Percentiles rank a stretch among this genome's conserved stretches.
Evolutionary conservation across 2,329 filamentous ascomycete species (phyloP).

Genomic region (Pseudogymnoascus sp.): DNA sequence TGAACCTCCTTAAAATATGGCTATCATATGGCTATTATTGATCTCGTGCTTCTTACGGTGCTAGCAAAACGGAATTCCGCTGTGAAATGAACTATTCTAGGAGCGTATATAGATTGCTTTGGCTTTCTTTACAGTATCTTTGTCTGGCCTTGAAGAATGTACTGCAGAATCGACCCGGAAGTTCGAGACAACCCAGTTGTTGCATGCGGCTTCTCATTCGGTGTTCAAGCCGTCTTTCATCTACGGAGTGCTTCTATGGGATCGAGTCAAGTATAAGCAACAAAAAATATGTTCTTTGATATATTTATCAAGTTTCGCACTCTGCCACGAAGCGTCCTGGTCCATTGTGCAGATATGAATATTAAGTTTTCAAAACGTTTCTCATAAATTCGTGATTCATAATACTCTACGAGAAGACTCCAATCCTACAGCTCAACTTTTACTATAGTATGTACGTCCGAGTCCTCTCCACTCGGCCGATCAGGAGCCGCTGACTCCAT

Average conservation of each 20-base stretch:
- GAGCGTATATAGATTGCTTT: background rate
- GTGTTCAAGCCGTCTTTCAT: background rate
- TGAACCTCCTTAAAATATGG: background rate
- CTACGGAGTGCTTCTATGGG: background rate
- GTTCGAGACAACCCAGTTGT: background rate
- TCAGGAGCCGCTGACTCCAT: background rate
- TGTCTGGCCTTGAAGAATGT: background rate
- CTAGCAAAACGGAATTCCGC: background rate
- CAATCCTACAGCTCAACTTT: background rate
- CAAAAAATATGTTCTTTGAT: background rate
- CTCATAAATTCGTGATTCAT: conserved; percentile 1
- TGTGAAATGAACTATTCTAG: background rate
- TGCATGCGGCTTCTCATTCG: background rate
- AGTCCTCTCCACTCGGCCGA: background rate
- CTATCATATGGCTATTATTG: background rate
- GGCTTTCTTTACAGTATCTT: background rate
- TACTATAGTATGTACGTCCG: background rate
- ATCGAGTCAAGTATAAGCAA: background rate
- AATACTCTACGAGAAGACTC: background rate
- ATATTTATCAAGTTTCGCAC: background rate
- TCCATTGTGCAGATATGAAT: background rate
- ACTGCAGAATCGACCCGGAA: background rate
- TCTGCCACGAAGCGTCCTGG: background rate
- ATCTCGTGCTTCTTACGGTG: background rate
- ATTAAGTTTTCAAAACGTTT: background rate